Evolutionary conservation across 352 stramenopile species (phyloP), one percentile per base, ranked within the genome.

Genomic region (Elongisporangium senticosum): DNA sequence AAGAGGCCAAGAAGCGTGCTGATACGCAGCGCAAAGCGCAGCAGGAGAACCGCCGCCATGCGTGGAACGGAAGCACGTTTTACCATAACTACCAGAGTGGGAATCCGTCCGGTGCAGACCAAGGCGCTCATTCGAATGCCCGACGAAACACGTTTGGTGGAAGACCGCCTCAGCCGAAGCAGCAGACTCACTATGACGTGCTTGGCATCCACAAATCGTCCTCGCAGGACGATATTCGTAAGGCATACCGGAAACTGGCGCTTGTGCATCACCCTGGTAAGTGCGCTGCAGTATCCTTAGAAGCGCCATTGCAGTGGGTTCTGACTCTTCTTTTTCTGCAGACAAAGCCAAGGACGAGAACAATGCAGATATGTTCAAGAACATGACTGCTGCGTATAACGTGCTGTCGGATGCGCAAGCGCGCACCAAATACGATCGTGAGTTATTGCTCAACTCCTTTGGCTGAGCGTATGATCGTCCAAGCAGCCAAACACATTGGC

Each of bases 181-280:
- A 62, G 22, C 77, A 72, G 1, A 86, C 80, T 6, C 79, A 93
- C 57, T 96, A 96, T 60, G 82, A 96, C n/a, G 66, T 93, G 4
- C 74, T 96, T 15, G 79, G 79, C 17, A 74, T 94, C 13, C 47
- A 71, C 8, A 82, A 77, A 39, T 55, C 62, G 37, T 76, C 84
- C 20, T 89, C 79, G 8, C 54, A 61, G 26, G 75, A 81, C 14
- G 72, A 94, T 40, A 92, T 97, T 62, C 93, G 93, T 63, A 96
- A 93, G 61, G 84, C 88, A 51, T 97, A 97, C 65, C 85, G 87
- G 11, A 94, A 95, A 59, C 62, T 97, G 24, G 89, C 89, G 23
- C 73, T 96, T 24, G 58, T 78, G 55, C 89, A 94, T 73, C 89
- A 97, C 59, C 89, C 89, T 68, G 88, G 81, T 91, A 74, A 17